A percentile compares a stretch with the other conserved stretches of the same genome.
These are phyloP conservation scores for Malus orientalis DNA, from an alignment of 306 rosid species.

Conservation along the genomic window DNA sequence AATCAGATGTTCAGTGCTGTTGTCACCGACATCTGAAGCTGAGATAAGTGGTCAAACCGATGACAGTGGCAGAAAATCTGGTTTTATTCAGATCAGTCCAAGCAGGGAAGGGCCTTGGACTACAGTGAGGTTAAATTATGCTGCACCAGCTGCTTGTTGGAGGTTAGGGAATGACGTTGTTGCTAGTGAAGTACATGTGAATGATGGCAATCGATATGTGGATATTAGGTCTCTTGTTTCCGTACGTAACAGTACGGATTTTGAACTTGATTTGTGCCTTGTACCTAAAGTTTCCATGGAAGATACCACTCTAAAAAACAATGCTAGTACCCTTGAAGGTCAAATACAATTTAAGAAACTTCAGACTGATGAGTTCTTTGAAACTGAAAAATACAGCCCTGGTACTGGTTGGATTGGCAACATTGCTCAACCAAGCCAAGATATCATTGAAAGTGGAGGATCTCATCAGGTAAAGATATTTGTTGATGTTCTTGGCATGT, in stretches of 20 bases:
- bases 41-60: conserved; percentile 34
- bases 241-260: conserved; percentile 63
- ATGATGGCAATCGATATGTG: conserved; percentile 83
- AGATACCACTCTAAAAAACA: conserved; percentile 18
- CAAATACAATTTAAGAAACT: conserved; percentile 27
- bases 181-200: conserved; percentile 88
- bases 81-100: conserved; percentile 94
- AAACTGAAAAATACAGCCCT: conserved; percentile 65
- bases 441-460: conserved; percentile 38
- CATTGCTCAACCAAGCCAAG: conserved; percentile 30
- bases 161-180: conserved; percentile 81
- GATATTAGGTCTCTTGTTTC: conserved; percentile 85
- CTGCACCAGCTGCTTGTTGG: conserved; percentile 98
- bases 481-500: conserved; percentile 4
- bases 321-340: conserved; percentile 33
- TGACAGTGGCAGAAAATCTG: conserved; percentile 41
- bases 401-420: conserved; percentile 55
- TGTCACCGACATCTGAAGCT: conserved; percentile 46
- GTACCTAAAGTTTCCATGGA: conserved; percentile 33
- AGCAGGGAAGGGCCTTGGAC: conserved; percentile 97
- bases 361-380: conserved; percentile 55
- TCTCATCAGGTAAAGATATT: conserved; percentile 36
- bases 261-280: conserved; percentile 65
- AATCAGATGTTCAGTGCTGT: conserved; percentile 54
- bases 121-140: conserved; percentile 88